Evolutionary conservation across 202 grass and related monocot genomes (phyloP), one percentile per base, ranked within the genome.

Genomic region (Dendrocalamus latiflorus): DNA sequence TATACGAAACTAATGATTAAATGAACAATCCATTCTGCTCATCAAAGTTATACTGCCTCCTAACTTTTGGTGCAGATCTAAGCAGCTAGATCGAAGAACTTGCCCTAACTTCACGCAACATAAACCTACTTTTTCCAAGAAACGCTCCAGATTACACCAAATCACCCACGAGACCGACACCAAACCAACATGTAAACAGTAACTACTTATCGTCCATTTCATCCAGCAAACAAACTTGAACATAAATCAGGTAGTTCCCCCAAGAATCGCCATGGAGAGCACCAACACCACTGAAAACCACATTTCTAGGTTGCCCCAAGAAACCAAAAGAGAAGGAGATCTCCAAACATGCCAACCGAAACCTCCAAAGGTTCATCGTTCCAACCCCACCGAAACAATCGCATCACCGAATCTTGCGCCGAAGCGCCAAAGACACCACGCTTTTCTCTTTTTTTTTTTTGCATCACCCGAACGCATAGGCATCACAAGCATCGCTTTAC

Each of bases 61-160:
- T 15, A 59, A 75, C 38, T 39, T 15, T 17, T 64, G 54, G 36
- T 36, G 45, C 72, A 77, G 79, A 87, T 87, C 79, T 82, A 61
- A 76, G 57, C 34, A 63, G 36, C 21, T 45, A 53, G 44, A 47
- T 70, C n/a, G 30, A 41, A 12, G 7, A 58, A n/a, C 22, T 18
- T 44, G 1, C 48, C 1, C 70, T 33, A n/a, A 30, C 78, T 21
- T 65, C 1, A 49, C 30, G 28, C 38, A 9, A 1, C 4, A 55
- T 24, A 48, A 81, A 55, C 6, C 56, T 24, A 69, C n/a, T 54
- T 55, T 62, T 16, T 2, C 41, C n/a, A 20, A 68, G 39, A 68
- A 68, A 72, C 20, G 34, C 47, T 65, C 76, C 18, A 56, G 12
- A 81, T 21, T 48, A 50, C 70, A 30, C 10, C 25, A 37, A 6